Percentiles rank a stretch among this genome's conserved stretches.
phyloP scores from a whole-genome alignment of 2,329 filamentous ascomycete species.

The Aspergillaceae sp. region DNA sequence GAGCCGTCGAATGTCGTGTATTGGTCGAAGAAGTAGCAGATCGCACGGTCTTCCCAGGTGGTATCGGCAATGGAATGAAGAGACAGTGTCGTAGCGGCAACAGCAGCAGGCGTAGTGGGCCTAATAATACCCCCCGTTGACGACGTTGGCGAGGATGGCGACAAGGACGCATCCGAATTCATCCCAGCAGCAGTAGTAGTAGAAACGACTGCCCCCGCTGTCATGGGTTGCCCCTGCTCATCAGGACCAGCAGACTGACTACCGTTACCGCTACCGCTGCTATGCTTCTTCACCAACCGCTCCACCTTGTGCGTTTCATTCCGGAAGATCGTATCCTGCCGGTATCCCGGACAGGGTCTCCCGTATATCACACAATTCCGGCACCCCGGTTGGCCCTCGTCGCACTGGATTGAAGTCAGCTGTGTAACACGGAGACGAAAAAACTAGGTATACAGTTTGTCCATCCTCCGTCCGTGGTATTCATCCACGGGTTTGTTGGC shows the following conservation, averaged over 20 bases:
- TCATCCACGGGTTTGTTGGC: neutral
- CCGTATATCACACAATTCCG: constrained; percentile 30
- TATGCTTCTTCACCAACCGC: constrained; percentile 17
- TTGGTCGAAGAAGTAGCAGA: constrained; percentile 36
- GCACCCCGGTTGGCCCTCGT: constrained; percentile 29
- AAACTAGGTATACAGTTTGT: neutral
- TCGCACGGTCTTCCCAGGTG: constrained; percentile 28
- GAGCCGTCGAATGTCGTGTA: constrained; percentile 21
- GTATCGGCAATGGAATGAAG: constrained; percentile 19
- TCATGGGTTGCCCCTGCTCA: neutral
- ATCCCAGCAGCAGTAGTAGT: neutral
- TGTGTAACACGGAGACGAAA: neutral
- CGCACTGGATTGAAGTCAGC: constrained; percentile 20
- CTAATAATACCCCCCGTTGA: too few relatives aligned
- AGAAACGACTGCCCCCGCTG: neutral
- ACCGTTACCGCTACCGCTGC: neutral
- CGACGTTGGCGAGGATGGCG: too few relatives aligned
- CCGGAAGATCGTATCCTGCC: constrained; percentile 26
- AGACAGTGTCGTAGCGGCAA: constrained; percentile 6
- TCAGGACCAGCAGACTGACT: neutral
- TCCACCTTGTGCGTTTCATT: constrained; percentile 26
- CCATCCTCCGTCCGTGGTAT: too few relatives aligned
- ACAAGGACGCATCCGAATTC: too few relatives aligned
- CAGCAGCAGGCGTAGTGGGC: neutral
- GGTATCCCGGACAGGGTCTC: constrained; percentile 30